A percentile compares a stretch with the other conserved stretches of the same genome.
Conservation (phyloP, 2,329 filamentous ascomycete species). For the Emergomyces orientalis region DNA sequence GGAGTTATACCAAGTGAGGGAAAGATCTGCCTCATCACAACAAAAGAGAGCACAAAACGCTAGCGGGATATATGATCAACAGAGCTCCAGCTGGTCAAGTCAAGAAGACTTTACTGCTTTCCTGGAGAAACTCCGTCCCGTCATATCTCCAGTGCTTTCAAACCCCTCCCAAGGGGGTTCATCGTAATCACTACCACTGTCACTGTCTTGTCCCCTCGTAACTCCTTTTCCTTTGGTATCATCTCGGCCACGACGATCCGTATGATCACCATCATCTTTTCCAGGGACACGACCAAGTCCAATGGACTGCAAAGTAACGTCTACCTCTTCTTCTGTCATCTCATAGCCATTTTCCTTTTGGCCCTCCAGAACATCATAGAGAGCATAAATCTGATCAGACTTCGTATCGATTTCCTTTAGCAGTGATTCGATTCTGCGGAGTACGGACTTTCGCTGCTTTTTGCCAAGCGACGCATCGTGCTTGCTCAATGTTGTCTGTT, state of each 20-base stretch:
- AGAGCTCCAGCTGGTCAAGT: neutral
- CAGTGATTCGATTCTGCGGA: constrained; percentile 52
- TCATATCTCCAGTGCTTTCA: constrained; percentile 35
- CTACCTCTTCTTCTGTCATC: constrained; percentile 54
- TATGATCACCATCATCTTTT: constrained; percentile 3
- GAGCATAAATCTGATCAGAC: constrained; percentile 67
- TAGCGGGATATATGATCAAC: neutral
- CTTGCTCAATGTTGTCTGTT: constrained; percentile 54
- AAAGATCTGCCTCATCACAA: neutral
- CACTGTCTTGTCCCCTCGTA: constrained; percentile 15
- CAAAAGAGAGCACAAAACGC: neutral
- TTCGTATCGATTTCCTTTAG: constrained; percentile 60
- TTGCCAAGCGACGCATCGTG: constrained; percentile 59
- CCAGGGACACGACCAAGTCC: constrained; percentile 25
- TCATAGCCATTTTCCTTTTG: constrained; percentile 58
- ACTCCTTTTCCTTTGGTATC: constrained; percentile 5
- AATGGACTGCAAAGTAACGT: constrained; percentile 50
- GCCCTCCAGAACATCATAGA: constrained; percentile 76
- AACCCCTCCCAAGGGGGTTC: constrained; percentile 38
- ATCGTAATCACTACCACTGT: constrained; percentile 25
- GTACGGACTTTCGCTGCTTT: constrained; percentile 53
- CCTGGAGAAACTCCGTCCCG: constrained; percentile 19
- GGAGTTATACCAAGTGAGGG: neutral
- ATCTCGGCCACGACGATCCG: constrained; percentile 8
- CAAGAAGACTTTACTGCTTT: neutral